Evolutionary conservation across 108 stramenopile species (phyloP).

Genomic region (Cyclotella baltica): DNA sequence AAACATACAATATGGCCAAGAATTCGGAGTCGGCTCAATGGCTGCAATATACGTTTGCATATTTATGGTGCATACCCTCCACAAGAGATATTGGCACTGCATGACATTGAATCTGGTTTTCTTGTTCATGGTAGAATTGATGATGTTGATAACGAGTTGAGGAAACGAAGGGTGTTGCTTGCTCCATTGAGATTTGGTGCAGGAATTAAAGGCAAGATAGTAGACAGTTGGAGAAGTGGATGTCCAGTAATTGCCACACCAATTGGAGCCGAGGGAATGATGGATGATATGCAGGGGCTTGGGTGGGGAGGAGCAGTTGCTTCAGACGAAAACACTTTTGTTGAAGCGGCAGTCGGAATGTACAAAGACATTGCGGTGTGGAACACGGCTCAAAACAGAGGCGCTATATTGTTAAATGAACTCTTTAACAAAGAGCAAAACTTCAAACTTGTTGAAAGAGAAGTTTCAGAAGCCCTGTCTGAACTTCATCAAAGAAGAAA

Average conservation of each 20-base stretch:
- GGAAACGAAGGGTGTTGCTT: constrained; percentile 54
- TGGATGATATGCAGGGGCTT: not conserved
- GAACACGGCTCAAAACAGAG: constrained; percentile 30
- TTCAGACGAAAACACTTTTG: constrained; percentile 53
- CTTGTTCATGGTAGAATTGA: constrained; percentile 65
- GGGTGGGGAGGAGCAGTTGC: constrained; percentile 64
- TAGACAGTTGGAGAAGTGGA: constrained; percentile 79
- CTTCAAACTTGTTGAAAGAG: constrained; percentile 30
- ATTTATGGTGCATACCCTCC: constrained; percentile 76
- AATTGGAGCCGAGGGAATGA: constrained; percentile 80
- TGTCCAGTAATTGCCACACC: constrained; percentile 82
- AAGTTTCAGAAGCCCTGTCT: constrained; percentile 27
- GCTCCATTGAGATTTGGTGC: constrained; percentile 88
- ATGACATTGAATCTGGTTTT: constrained; percentile 52
- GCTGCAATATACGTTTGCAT: constrained; percentile 47
- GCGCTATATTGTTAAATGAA: constrained; percentile 32
- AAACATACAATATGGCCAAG: constrained; percentile 67
- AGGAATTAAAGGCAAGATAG: constrained; percentile 89
- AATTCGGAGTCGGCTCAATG: constrained; percentile 56
- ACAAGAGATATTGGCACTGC: constrained; percentile 35
- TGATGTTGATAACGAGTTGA: constrained; percentile 48
- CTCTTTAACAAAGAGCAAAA: constrained; percentile 42
- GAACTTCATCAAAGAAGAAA: constrained; percentile 39
- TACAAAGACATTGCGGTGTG: constrained; percentile 43
- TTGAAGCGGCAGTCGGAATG: constrained; percentile 53